Evolutionary conservation across 345 rosid species (phyloP), one percentile per base, ranked within the genome.

Genomic region (Barbarea vulgaris): DNA sequence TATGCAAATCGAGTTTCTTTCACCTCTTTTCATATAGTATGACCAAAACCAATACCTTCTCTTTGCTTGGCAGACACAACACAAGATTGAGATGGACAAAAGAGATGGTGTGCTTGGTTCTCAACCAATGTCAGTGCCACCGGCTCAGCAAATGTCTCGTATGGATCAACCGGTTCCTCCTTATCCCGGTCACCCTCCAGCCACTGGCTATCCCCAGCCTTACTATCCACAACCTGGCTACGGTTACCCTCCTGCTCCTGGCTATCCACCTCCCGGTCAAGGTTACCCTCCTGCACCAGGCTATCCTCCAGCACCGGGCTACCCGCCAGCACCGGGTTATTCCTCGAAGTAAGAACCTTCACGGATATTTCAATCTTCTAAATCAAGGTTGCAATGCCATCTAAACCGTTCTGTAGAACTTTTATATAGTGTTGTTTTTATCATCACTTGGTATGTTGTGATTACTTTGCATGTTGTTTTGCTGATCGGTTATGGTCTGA

Each of bases 71-170:
- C 81, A 89, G 89, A 80, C 89, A 6, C 96, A 87, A 68, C 90
- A 85, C 71, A 89, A 86, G 80, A 21, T 87, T 42, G 96, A 89
- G 75, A 81, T 89, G 88, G 96, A 87, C 69, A 85, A 84, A 79
- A 70, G 92, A 72, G 90, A 86, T 17, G 86, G 87, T 1, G 68
- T 78, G 53, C 71, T 79, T 25, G 81, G 84, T 78, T 76, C 79
- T 50, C 85, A 53, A 41, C 78, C 85, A 41, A 85, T 84, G 94
- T 75, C 67, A 9, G 85, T 82, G n/a, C 94, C 88, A 52, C 81
- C 84, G 0, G 53, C 78, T 66, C 91, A 85, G 66, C 87, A 87
- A 33, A 85, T 89, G 95, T 87, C 90, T 6, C 81, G 88, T 4
- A 63, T 81, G 10, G 84, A 87, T 62, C 85, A 80, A 62, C 79